A percentile compares a stretch with the other conserved stretches of the same genome.
These are phyloP conservation scores for Achlya hypogyna DNA, from an alignment of 352 stramenopile species.

Conservation along the genomic window DNA sequence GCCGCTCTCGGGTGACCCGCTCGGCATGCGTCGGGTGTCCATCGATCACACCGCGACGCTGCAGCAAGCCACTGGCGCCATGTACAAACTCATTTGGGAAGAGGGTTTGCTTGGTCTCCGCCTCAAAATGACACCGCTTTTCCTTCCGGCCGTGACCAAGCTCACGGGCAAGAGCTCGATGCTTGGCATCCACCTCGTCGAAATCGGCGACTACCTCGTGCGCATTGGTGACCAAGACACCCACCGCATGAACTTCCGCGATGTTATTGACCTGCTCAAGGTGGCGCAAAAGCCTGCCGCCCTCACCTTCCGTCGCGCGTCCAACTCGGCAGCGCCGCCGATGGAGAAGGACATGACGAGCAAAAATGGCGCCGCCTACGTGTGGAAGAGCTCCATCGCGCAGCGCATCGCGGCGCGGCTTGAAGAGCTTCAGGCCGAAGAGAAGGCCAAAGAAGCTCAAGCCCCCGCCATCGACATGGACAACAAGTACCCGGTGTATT, in stretches of 20 bases:
- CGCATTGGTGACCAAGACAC: constrained; percentile 59
- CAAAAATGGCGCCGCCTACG: constrained; percentile 40
- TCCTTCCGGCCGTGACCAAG: constrained; percentile 75
- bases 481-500: constrained; percentile 82
- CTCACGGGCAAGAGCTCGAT: constrained; percentile 80
- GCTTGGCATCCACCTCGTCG: constrained; percentile 74
- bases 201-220: constrained; percentile 72
- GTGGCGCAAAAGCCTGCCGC: constrained; percentile 66
- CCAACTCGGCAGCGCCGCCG: constrained; percentile 51
- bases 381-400: constrained; percentile 31
- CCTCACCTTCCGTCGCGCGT: constrained; percentile 60
- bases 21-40: constrained; percentile 48
- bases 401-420: constrained; percentile 69
- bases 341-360: constrained; percentile 66
- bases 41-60: constrained; percentile 60
- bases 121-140: constrained; percentile 73
- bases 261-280: constrained; percentile 77
- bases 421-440: constrained; percentile 53
- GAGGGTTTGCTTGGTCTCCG: constrained; percentile 63
- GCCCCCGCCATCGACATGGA: constrained; percentile 66
- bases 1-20: neutral
- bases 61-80: constrained; percentile 43
- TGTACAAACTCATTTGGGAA: constrained; percentile 79
- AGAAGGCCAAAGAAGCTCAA: constrained; percentile 51
- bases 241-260: constrained; percentile 74